Base-by-base conservation (phyloP, 1,284 basidiomycete species). In the Farysia itapuensis region DNA sequence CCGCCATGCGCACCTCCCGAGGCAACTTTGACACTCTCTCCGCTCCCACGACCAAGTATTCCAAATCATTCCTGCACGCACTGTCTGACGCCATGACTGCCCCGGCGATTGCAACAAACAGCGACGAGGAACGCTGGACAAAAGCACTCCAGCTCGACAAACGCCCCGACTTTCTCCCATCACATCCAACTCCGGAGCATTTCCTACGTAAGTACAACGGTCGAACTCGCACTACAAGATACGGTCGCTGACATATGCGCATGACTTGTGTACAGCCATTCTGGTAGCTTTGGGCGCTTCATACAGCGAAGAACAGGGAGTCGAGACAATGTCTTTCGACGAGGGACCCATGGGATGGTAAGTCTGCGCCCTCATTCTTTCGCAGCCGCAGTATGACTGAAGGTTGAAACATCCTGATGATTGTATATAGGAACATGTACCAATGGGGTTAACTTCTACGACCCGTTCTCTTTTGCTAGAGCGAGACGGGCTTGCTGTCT, bases 371-470 rank as follows among this genome's bases (percentile, higher is more conserved):
- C n/a, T n/a, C n/a, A n/a, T n/a, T n/a, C n/a, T n/a, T n/a, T n/a
- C n/a, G n/a, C n/a, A n/a, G n/a, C n/a, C n/a, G n/a, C n/a, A n/a
- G n/a, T n/a, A n/a, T n/a, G n/a, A n/a, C n/a, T n/a, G n/a, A n/a
- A n/a, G n/a, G n/a, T n/a, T n/a, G n/a, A n/a, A n/a, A n/a, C n/a
- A n/a, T n/a, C n/a, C n/a, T n/a, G n/a, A n/a, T n/a, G n/a, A n/a
- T n/a, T n/a, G n/a, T n/a, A n/a, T n/a, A n/a, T 47, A 64, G 61
- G 64, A 66, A 63, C 59, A 66, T 66, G 64, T 66, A 66, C 60
- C 52, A 47, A 24, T 66, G 63, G 63, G 63, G 63, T 28, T 28
- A 9, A 28, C 11, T 28, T 28, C 32, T 28, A 11, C 33, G 22
- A 11, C 28, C n/a, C n/a, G n/a, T n/a, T 30, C 18, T 64, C 59